Base-by-base conservation (phyloP, 2,329 filamentous ascomycete species). In the Paecilomyces sp. region DNA sequence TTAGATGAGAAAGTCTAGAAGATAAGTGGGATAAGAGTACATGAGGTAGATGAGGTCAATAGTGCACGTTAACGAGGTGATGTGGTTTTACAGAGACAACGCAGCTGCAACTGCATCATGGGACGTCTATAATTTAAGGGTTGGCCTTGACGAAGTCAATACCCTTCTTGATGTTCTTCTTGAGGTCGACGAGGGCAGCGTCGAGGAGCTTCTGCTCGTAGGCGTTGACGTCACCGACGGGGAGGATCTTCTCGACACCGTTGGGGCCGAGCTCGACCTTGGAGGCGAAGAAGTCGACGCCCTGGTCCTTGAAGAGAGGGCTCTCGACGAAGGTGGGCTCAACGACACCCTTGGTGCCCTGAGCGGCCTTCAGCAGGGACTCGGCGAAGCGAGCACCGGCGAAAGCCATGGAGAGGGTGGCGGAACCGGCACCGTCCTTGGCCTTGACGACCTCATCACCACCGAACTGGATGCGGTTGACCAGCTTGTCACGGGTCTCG, bases 401-500 rank as follows among this genome's bases (percentile, higher is more conserved):
- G 86, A 96, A 93, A 74, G 93, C 93, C 93, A 99, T 99, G 82
- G 92, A 97, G 70, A 97, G 90, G 65, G 93, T 97, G 76, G 93
- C 93, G 69, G 92, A 97, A 71, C 93, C 93, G 73, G 92, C 92
- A 79, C 93, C 94, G 76, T 93, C 92, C 90, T 97, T 97, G 80
- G 93, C 94, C 87, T 97, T 86, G 82, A 97, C 93, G 69, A 97
- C 93, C 88, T 97, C 93, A 78, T 97, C 93, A 84, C 93, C 93
- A 79, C 94, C 93, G 78, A 97, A 97, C 83, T 97, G 93, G 74
- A 97, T 94, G 77, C 94, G 92, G 79, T 92, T 87, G 80, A 97
- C 83, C 72, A 97, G 91, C 64, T 85, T 84, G 66, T 87, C 85
- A 63, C 85, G 84, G 73, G 86, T 82, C 78, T 92, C 83, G 78